Percentiles rank a stretch among this genome's conserved stretches.
phyloP scores from a whole-genome alignment of 495 filamentous ascomycete genomes.

The Lepraria neglecta region DNA sequence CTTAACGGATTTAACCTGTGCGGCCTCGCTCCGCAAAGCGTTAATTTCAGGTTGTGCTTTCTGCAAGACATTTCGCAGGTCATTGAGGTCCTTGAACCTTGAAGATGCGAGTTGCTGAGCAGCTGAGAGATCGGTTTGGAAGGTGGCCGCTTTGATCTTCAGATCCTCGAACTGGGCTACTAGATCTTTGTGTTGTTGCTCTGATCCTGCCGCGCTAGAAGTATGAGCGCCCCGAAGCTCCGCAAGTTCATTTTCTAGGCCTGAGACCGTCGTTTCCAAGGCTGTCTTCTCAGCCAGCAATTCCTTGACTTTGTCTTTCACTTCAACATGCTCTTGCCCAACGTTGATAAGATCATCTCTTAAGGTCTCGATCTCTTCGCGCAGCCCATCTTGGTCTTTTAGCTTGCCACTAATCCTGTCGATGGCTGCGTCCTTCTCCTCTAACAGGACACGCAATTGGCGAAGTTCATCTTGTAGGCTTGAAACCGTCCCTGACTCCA shows the following conservation, averaged over 20 bases:
- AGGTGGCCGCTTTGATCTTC: slow-evolving; percentile 57
- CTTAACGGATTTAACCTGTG: slow-evolving; percentile 61
- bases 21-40: slow-evolving; percentile 65
- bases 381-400: slow-evolving; percentile 69
- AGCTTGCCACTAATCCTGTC: slow-evolving; percentile 57
- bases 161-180: slow-evolving; percentile 68
- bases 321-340: slow-evolving; percentile 74
- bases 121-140: slow-evolving; percentile 81
- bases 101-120: slow-evolving; percentile 77
- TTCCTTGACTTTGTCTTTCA: slow-evolving; percentile 70
- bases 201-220: slow-evolving; percentile 43
- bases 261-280: slow-evolving; percentile 56
- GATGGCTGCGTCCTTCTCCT: slow-evolving; percentile 66
- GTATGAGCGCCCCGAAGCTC: slow-evolving; percentile 52
- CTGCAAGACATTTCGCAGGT: slow-evolving; percentile 68
- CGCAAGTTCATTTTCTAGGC: slow-evolving; percentile 57
- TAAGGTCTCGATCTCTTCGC: slow-evolving; percentile 80
- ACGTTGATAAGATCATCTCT: slow-evolving; percentile 69
- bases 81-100: slow-evolving; percentile 81
- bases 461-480: slow-evolving; percentile 49
- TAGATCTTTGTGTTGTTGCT: slow-evolving; percentile 52
- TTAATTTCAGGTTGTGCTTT: slow-evolving; percentile 82
- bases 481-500: slow-evolving; percentile 28
- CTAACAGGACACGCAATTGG: slow-evolving; percentile 53
- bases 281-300: slow-evolving; percentile 53